These are phyloP conservation scores for Vanrija humicola DNA, from an alignment of 1,284 basidiomycete species.

Conservation along the genomic window DNA sequence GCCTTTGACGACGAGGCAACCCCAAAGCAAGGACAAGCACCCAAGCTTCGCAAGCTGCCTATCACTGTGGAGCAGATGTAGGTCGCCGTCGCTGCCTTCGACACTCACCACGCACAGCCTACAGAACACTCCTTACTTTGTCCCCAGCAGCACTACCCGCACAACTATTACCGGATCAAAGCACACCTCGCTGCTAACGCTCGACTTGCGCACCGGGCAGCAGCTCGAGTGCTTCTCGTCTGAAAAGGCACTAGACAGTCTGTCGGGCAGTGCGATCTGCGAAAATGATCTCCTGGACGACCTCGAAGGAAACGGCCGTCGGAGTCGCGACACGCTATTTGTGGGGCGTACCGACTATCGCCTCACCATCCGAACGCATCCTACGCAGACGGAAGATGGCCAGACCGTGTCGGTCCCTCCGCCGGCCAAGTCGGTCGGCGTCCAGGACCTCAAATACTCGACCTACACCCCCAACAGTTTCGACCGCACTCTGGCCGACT, in stretches of 20 bases:
- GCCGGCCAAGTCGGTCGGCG: constrained; percentile 13
- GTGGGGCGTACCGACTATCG: constrained; percentile 45
- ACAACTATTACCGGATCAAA: constrained; percentile 46
- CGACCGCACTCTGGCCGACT: constrained; percentile 43
- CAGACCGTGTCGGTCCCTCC: neutral
- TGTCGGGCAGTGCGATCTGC: constrained; percentile 26
- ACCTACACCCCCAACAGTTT: constrained; percentile 47
- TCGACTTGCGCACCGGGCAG: constrained; percentile 46
- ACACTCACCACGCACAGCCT: constrained; percentile 28
- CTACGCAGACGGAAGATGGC: neutral
- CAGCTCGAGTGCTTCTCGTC: constrained; percentile 42
- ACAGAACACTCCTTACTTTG: constrained; percentile 46
- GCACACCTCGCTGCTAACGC: constrained; percentile 43
- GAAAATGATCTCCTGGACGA: constrained; percentile 40
- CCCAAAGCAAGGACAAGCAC: constrained; percentile 11
- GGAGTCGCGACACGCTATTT: constrained; percentile 34
- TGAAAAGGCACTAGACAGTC: constrained; percentile 20
- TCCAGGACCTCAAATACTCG: constrained; percentile 44
- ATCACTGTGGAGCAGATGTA: constrained; percentile 48
- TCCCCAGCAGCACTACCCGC: constrained; percentile 43
- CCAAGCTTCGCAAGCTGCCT: constrained; percentile 45
- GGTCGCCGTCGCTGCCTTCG: constrained; percentile 12
- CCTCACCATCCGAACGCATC: constrained; percentile 36
- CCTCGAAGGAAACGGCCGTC: constrained; percentile 30
- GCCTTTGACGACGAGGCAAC: constrained; percentile 29